phyloP scores from a whole-genome alignment of 805 yeast species.

The Candida awuae region DNA sequence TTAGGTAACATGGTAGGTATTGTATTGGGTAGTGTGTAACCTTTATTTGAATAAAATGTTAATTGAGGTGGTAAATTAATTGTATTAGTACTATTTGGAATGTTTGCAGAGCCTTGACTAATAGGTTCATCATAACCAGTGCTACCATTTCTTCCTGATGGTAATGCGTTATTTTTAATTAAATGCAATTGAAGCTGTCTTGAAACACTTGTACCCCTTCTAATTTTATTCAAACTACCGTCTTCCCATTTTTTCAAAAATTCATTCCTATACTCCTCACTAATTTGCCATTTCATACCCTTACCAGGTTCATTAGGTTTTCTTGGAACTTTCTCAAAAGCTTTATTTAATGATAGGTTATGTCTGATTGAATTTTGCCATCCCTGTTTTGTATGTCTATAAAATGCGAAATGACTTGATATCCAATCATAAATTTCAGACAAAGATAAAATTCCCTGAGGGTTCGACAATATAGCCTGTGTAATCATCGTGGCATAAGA shows the following conservation, averaged over 20 bases:
- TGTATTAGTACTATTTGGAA: conserved; percentile 1
- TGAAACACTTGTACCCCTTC: conserved; percentile 75
- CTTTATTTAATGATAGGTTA: conserved; percentile 87
- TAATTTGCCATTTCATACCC: conserved; percentile 98
- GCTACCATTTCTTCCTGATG: conserved; percentile 32
- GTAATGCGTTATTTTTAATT: conserved; percentile 47
- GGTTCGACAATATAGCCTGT: conserved; percentile 85
- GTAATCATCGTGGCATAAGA: conserved; percentile 98
- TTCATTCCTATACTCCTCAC: conserved; percentile 75
- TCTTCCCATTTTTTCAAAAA: conserved; percentile 71
- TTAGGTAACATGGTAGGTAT: background rate
- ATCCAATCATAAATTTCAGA: conserved; percentile 93
- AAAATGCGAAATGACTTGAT: conserved; percentile 78
- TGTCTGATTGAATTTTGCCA: conserved; percentile 99
- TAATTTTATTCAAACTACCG: conserved; percentile 65
- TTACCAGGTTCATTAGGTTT: conserved; percentile 95
- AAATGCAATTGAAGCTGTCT: conserved; percentile 72
- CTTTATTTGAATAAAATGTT: conserved; percentile 8
- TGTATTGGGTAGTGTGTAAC: background rate
- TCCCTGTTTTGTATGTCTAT: conserved; percentile 85
- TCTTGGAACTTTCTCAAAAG: conserved; percentile 95
- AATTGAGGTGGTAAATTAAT: background rate
- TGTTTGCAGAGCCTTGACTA: background rate
- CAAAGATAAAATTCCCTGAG: conserved; percentile 80
- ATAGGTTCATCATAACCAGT: conserved; percentile 1